phyloP scores from a whole-genome alignment of 1,284 basidiomycete genomes.

The Papiliotrema nemorosa region DNA sequence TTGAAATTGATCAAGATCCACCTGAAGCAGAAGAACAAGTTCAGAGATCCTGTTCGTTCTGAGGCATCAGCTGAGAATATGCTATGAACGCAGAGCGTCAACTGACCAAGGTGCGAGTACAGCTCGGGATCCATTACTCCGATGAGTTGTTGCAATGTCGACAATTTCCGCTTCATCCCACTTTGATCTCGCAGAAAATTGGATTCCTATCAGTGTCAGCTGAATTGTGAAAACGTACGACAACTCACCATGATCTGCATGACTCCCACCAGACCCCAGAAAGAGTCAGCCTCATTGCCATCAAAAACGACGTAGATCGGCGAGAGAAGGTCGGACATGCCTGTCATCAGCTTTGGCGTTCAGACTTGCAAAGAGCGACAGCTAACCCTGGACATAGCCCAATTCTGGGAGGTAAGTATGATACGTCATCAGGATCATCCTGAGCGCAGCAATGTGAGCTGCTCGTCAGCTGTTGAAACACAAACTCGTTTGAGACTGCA shows the following conservation, averaged over 20 bases:
- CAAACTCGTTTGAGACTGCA: no score
- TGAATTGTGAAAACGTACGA: not conserved
- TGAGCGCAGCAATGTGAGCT: constrained; percentile 46
- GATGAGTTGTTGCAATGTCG: constrained; percentile 84
- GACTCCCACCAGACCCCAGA: constrained; percentile 91
- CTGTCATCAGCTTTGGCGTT: constrained; percentile 52
- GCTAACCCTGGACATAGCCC: constrained; percentile 52
- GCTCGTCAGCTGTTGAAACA: constrained; percentile 3
- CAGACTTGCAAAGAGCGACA: not conserved
- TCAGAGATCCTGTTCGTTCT: constrained; percentile 87
- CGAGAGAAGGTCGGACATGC: constrained; percentile 95
- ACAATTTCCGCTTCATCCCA: constrained; percentile 92
- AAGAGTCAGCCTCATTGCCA: constrained; percentile 82
- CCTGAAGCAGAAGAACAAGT: constrained; percentile 98
- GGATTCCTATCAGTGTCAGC: constrained; percentile 60
- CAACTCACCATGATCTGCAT: constrained; percentile 86
- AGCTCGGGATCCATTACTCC: constrained; percentile 90
- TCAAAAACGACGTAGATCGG: constrained; percentile 90
- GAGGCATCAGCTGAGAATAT: not conserved
- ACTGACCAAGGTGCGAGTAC: constrained; percentile 74
- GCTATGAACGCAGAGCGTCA: not conserved
- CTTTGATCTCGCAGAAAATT: constrained; percentile 96
- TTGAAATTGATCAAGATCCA: constrained; percentile 78
- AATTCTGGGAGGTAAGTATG: constrained; percentile 85
- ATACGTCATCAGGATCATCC: constrained; percentile 78